Evolutionary conservation across 495 filamentous ascomycete genomes (phyloP).

Genomic region (Aspergillus nanangensis): DNA sequence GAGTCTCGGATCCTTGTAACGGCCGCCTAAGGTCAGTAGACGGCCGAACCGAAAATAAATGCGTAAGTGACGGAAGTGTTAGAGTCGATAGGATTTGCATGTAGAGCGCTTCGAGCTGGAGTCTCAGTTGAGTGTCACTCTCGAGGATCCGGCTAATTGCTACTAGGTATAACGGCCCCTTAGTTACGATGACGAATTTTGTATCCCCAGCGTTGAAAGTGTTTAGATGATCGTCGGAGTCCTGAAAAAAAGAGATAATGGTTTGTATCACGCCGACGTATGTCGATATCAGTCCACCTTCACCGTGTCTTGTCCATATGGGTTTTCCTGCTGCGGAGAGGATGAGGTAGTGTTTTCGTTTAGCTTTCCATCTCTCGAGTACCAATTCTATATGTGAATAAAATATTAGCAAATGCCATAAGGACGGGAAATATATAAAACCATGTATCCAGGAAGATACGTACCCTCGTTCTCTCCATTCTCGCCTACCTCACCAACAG

Average conservation of each 20-base stretch:
- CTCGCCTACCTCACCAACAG: slow-evolving; percentile 60
- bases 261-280: slow-evolving; percentile 97
- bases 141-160: slow-evolving; percentile 90
- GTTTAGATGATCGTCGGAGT: slow-evolving; percentile 65
- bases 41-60: slow-evolving; percentile 84
- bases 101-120: slow-evolving; percentile 90
- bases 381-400: slow-evolving; percentile 48
- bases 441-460: slow-evolving; percentile 1
- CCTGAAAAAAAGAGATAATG: slow-evolving; percentile 94
- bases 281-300: slow-evolving; percentile 78
- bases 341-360: slow-evolving; percentile 95
- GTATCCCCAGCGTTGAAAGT: slow-evolving; percentile 80
- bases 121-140: slow-evolving; percentile 77
- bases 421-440: not conserved
- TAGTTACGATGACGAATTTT: slow-evolving; percentile 77
- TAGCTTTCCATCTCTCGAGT: slow-evolving; percentile 72
- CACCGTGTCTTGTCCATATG: slow-evolving; percentile 92
- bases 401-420: not conserved
- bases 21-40: slow-evolving; percentile 89
- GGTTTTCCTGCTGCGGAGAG: slow-evolving; percentile 97
- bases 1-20: slow-evolving; percentile 86
- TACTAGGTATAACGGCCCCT: slow-evolving; percentile 86
- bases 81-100: slow-evolving; percentile 97
- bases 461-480: slow-evolving; percentile 65
- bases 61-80: slow-evolving; percentile 82